phyloP scores from a whole-genome alignment of 2,329 filamentous ascomycete genomes.

The Stachybotrys chlorohalonatus region DNA sequence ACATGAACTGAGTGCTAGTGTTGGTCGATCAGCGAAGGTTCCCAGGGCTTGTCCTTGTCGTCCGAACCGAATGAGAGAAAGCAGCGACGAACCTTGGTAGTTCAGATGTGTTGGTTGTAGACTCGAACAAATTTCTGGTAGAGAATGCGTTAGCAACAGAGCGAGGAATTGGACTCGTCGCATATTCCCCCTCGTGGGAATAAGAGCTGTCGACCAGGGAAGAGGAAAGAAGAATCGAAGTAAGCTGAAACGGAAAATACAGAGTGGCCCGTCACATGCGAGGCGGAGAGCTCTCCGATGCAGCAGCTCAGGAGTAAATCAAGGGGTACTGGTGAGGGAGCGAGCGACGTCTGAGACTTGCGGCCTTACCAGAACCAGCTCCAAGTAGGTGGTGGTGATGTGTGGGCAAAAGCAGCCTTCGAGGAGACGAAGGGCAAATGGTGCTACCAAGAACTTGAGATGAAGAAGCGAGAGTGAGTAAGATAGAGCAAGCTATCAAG shows the following conservation, averaged over 20 bases:
- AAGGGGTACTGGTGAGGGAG: background rate
- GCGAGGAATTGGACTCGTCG: background rate
- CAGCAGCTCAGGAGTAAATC: too few relatives aligned
- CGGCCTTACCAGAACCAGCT: constrained; percentile 15
- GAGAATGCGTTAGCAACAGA: background rate
- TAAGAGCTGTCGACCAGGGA: too few relatives aligned
- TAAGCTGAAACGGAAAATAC: too few relatives aligned
- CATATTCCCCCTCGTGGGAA: too few relatives aligned
- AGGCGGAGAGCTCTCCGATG: too few relatives aligned
- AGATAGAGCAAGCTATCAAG: constrained; percentile 52
- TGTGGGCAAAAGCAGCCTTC: constrained; percentile 16
- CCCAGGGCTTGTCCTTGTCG: too few relatives aligned
- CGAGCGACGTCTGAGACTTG: constrained; percentile 4
- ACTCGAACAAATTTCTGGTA: constrained; percentile 7
- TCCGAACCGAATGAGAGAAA: background rate
- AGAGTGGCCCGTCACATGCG: too few relatives aligned
- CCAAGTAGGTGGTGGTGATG: constrained; percentile 15
- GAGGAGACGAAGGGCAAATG: constrained; percentile 26
- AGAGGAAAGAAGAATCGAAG: too few relatives aligned
- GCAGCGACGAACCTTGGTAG: constrained; percentile 12
- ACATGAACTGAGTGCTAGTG: constrained; percentile 9
- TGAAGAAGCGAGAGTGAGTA: constrained; percentile 52
- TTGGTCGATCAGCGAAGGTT: too few relatives aligned
- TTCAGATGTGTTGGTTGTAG: background rate
- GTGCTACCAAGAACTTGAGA: constrained; percentile 42